Conservation (phyloP, 2,329 filamentous ascomycete genomes). For the Geosmithia morbida region DNA sequence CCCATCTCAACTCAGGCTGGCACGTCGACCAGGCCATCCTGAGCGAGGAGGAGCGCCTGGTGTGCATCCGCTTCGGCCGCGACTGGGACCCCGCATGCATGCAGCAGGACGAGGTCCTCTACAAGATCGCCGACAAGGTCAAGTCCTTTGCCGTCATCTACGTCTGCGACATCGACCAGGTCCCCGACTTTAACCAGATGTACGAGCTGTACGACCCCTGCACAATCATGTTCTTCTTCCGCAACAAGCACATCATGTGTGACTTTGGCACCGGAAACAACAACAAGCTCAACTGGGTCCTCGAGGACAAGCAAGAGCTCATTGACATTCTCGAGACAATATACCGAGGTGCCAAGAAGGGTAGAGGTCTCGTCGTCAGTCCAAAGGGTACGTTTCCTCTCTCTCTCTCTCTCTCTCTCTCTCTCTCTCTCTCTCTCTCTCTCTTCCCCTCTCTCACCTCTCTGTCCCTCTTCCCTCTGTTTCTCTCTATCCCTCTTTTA, state of each 20-base stretch:
- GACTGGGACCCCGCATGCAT: conserved; percentile 68
- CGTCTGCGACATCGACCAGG: conserved; percentile 81
- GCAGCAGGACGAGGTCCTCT: conserved; percentile 80
- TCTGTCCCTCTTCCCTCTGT: not conserved
- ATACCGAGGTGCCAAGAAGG: conserved; percentile 97
- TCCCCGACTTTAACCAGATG: conserved; percentile 92
- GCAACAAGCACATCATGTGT: conserved; percentile 98
- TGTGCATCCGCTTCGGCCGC: conserved; percentile 85
- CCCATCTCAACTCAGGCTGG: conserved; percentile 85
- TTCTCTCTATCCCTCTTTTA: not conserved
- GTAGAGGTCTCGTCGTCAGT: conserved; percentile 86
- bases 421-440: not conserved
- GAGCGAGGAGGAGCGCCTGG: conserved; percentile 75
- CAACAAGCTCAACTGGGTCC: conserved; percentile 93
- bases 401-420: too few relatives aligned
- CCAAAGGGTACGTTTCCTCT: conserved; percentile 49
- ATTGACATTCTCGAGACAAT: conserved; percentile 98
- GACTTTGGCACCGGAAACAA: conserved; percentile 98
- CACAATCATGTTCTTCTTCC: conserved; percentile 94
- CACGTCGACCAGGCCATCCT: conserved; percentile 96
- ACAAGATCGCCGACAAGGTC: conserved; percentile 82
- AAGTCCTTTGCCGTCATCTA: conserved; percentile 93
- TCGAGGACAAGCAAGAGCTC: conserved; percentile 92
- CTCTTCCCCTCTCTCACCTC: not conserved
- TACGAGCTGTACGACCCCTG: conserved; percentile 85